These are phyloP conservation scores for Colletotrichum cuscutae DNA, from an alignment of 2,329 filamentous ascomycete species.

Conservation along the genomic window DNA sequence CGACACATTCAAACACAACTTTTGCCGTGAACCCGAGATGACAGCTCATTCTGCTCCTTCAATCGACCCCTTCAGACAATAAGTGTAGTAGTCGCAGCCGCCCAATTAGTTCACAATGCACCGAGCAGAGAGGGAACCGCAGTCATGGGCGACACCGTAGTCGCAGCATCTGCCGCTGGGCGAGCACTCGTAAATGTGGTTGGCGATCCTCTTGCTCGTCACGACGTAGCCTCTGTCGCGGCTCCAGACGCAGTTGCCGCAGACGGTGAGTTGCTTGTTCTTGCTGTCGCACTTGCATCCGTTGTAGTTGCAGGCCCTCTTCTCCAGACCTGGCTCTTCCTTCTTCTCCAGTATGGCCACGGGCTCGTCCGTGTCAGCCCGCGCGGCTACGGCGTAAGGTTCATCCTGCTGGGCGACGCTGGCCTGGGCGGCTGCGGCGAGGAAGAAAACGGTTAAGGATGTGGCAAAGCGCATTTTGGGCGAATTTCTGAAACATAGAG, in stretches of 20 bases:
- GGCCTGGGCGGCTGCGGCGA: constrained; percentile 9
- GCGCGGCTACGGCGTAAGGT: constrained; percentile 16
- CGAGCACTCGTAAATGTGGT: constrained; percentile 40
- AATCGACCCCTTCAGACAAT: not conserved
- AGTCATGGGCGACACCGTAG: constrained; percentile 38
- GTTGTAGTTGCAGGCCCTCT: constrained; percentile 38
- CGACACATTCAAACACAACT: constrained; percentile 6
- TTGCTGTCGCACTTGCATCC: constrained; percentile 40
- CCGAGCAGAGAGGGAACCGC: constrained; percentile 25
- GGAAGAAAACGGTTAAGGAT: constrained; percentile 3
- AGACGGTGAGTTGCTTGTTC: constrained; percentile 38
- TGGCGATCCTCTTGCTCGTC: constrained; percentile 36
- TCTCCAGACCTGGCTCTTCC: constrained; percentile 15
- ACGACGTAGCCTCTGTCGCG: constrained; percentile 32
- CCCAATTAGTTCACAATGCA: constrained; percentile 17
- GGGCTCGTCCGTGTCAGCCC: constrained; percentile 4
- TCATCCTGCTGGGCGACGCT: constrained; percentile 10
- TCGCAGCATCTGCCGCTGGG: constrained; percentile 38
- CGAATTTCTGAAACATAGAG: not conserved
- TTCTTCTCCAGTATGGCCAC: not conserved
- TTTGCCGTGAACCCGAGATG: not conserved
- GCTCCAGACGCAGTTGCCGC: constrained; percentile 39
- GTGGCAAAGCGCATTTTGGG: constrained; percentile 31
- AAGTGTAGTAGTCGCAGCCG: not conserved
- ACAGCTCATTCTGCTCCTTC: not conserved